These are phyloP conservation scores for Botrytis squamosa DNA, from an alignment of 2,329 filamentous ascomycete species.

Conservation along the genomic window DNA sequence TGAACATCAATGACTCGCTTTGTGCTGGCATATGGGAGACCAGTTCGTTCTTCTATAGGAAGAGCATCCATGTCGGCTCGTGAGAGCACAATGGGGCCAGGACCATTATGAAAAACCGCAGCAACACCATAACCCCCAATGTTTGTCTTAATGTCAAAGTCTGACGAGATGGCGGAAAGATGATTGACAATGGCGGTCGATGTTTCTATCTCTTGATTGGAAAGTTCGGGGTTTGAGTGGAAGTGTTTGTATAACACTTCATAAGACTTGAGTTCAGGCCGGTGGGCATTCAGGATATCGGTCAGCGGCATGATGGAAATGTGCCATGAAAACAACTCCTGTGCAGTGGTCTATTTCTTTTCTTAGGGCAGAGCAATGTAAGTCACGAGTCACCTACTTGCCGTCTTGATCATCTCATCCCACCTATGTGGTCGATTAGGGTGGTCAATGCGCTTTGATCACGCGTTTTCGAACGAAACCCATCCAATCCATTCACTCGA, in stretches of 20 bases:
- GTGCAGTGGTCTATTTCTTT: neutral
- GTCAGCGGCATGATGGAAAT: neutral
- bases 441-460: conserved; percentile 6
- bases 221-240: conserved; percentile 19
- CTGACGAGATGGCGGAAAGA: neutral
- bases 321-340: too few species aligned
- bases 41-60: conserved; percentile 55
- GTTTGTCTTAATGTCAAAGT: conserved; percentile 46
- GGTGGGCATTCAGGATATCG: neutral
- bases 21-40: conserved; percentile 54
- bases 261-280: conserved; percentile 5
- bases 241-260: conserved; percentile 18
- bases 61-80: conserved; percentile 63
- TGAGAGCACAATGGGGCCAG: conserved; percentile 54
- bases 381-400: neutral
- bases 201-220: conserved; percentile 18
- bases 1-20: conserved; percentile 38
- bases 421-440: neutral
- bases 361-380: neutral
- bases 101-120: conserved; percentile 54
- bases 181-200: neutral
- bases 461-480: neutral
- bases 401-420: neutral
- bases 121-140: conserved; percentile 60
- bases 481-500: neutral